These are phyloP conservation scores for Trypanosoma grayi DNA, from an alignment of 208 protist genomes.

Conservation along the genomic window DNA sequence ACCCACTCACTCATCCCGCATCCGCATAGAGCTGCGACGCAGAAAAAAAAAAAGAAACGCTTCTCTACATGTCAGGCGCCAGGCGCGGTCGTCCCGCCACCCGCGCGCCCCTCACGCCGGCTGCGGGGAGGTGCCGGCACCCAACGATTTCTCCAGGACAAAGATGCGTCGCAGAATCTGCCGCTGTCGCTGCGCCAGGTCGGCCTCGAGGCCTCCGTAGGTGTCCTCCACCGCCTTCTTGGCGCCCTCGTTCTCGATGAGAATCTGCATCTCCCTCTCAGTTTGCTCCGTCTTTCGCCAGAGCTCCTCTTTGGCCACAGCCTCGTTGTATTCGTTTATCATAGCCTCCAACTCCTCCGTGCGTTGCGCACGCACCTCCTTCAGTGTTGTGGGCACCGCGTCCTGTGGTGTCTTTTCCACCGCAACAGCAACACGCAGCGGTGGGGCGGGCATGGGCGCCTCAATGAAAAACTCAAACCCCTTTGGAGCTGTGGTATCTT, in stretches of 20 bases:
- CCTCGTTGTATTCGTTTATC: constrained; percentile 42
- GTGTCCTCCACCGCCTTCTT: constrained; percentile 55
- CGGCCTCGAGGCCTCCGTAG: constrained; percentile 59
- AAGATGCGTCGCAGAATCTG: constrained; percentile 70
- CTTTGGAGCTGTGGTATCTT: constrained; percentile 4
- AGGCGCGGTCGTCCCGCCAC: too few relatives aligned
- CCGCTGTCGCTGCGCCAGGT: constrained; percentile 51
- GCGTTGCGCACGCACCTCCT: constrained; percentile 36
- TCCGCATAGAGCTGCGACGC: too few relatives aligned
- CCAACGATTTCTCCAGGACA: constrained; percentile 58
- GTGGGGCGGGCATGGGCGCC: constrained; percentile 37
- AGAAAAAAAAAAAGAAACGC: too few relatives aligned
- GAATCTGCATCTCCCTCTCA: constrained; percentile 60
- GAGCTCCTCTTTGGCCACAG: constrained; percentile 29
- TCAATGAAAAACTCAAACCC: constrained; percentile 35
- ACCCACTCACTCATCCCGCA: too few relatives aligned
- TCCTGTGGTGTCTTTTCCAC: constrained; percentile 21
- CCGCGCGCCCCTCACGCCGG: neutral
- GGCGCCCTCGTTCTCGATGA: constrained; percentile 60
- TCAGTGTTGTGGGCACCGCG: constrained; percentile 18
- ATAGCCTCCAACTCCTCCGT: constrained; percentile 41
- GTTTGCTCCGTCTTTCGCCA: constrained; percentile 35
- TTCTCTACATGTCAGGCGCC: too few relatives aligned
- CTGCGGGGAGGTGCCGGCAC: constrained; percentile 24
- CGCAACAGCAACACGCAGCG: constrained; percentile 21